These are phyloP conservation scores for Dryadomyces quercivorus DNA, from an alignment of 2,329 filamentous ascomycete genomes.

Conservation along the genomic window DNA sequence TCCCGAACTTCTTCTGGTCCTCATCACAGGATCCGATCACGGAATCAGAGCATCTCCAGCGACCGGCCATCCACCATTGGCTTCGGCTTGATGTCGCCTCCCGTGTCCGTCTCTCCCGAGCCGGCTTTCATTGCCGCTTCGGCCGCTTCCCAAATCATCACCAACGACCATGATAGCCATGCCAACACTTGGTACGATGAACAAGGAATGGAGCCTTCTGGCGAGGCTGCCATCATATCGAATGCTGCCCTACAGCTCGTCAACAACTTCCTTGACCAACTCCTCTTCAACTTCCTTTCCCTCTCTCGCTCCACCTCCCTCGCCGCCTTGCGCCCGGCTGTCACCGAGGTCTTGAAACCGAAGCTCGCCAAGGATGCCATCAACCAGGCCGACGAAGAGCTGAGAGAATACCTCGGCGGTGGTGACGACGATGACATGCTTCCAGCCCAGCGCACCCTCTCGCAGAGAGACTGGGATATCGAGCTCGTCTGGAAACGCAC, in stretches of 20 bases:
- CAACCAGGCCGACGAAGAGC: slow-evolving; percentile 26
- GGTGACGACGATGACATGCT: slow-evolving; percentile 61
- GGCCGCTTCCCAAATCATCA: slow-evolving; percentile 84
- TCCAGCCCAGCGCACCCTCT: slow-evolving; percentile 37
- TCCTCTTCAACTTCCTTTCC: slow-evolving; percentile 83
- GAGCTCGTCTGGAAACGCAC: slow-evolving; percentile 91
- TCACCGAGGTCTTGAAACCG: slow-evolving; percentile 77
- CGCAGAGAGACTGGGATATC: slow-evolving; percentile 65
- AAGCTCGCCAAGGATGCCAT: slow-evolving; percentile 62
- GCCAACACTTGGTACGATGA: slow-evolving; percentile 58
- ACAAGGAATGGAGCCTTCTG: slow-evolving; percentile 50
- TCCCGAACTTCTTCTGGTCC: slow-evolving; percentile 14
- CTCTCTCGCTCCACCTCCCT: slow-evolving; percentile 68
- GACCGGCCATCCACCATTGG: slow-evolving; percentile 52
- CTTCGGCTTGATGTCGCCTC: slow-evolving; percentile 51
- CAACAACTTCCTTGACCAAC: slow-evolving; percentile 87
- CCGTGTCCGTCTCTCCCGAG: slow-evolving; percentile 56
- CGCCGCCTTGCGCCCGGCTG: slow-evolving; percentile 62
- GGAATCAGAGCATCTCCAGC: slow-evolving; percentile 56
- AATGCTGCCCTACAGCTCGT: slow-evolving; percentile 62
- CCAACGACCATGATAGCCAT: slow-evolving; percentile 71
- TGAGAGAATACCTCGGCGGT: slow-evolving; percentile 76
- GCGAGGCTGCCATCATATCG: slow-evolving; percentile 61
- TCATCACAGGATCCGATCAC: slow-evolving; percentile 24
- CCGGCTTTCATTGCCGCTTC: slow-evolving; percentile 80